These are phyloP conservation scores for Euphrasia confusa DNA, from an alignment of 257 asterid species.

Conservation along the genomic window DNA sequence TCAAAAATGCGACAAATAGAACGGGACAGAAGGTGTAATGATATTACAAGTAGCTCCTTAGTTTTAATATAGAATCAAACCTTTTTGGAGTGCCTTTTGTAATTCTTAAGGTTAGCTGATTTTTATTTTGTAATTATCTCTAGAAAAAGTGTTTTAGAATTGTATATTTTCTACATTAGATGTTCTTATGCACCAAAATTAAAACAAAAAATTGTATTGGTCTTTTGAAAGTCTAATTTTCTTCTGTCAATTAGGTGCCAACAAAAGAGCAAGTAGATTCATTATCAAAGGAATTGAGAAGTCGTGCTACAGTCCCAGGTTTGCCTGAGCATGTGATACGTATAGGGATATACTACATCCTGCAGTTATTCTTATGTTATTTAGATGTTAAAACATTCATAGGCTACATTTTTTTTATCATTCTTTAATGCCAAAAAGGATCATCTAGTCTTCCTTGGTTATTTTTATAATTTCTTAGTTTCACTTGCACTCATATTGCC, in stretches of 20 bases:
- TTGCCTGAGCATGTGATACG: constrained; percentile 17
- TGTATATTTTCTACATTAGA: not conserved
- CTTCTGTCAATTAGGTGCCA: constrained; percentile 58
- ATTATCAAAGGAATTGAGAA: constrained; percentile 77
- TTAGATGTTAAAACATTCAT: not conserved
- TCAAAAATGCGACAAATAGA: too few relatives aligned
- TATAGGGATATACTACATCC: not conserved
- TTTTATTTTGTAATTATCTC: too few relatives aligned
- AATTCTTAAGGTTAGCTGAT: too few relatives aligned
- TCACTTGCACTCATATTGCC: not conserved
- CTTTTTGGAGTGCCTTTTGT: too few relatives aligned
- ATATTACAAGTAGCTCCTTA: too few relatives aligned
- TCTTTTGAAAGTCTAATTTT: constrained; percentile 10
- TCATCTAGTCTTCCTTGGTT: not conserved
- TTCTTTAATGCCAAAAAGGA: constrained; percentile 9
- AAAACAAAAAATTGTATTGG: not conserved
- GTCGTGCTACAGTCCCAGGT: constrained; percentile 94
- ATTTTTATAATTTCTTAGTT: not conserved
- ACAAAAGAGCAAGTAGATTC: constrained; percentile 88
- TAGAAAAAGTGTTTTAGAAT: too few relatives aligned
- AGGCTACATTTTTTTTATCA: not conserved
- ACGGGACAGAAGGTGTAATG: too few relatives aligned
- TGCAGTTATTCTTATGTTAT: not conserved
- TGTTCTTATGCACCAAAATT: not conserved
- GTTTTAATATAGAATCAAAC: too few relatives aligned